Evolutionary conservation across 2,329 filamentous ascomycete genomes (phyloP), one percentile per base, ranked within the genome.

Genomic region (Talaromyces atroroseus): DNA sequence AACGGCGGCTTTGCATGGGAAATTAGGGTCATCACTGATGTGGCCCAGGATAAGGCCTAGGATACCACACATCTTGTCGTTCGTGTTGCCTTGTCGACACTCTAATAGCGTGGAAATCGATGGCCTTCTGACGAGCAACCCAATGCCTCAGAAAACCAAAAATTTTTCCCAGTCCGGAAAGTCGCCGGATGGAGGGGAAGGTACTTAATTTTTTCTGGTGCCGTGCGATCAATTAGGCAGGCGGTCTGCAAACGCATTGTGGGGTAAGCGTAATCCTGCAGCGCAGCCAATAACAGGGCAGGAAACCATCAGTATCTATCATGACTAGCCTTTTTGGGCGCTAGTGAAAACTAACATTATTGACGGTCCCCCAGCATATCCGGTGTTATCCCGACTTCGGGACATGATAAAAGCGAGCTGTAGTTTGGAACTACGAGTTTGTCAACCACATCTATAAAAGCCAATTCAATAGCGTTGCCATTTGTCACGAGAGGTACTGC

Each of bases 31-130:
- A 44, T 74, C 73, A 52, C 75, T 77, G 59, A 78, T 73, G 64
- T 84, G 79, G 60, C 81, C 83, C 59, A 85, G 77, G 60, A 86
- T 82, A 52, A 85, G 71, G 61, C 77, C 83, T 57, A 85, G 74
- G 62, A 86, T 82, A 65, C 83, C 83, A 71, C 83, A 86, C 83
- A 86, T 86, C 44, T 60, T 76, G 20, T 12, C 21, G 11, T 18
- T 20, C 29, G 5, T 18, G 10, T 20, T 36, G 8, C 2, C 32
- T 14, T 36, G 32, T 36, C 12, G 14, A 16, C 5, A 16, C 32
- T 14, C 5, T 36, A 36, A 36, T 36, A 36, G 32, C 16, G 32
- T 14, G 11, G 14, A 36, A 36, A 36, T 36, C 16, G 32, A 36
- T 36, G 32, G 32, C 24, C 18, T 18, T 40, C 46, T 47, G 55